Base-by-base conservation (phyloP, 192 early-diverging fungal genomes). In the Coemansia biformis region DNA sequence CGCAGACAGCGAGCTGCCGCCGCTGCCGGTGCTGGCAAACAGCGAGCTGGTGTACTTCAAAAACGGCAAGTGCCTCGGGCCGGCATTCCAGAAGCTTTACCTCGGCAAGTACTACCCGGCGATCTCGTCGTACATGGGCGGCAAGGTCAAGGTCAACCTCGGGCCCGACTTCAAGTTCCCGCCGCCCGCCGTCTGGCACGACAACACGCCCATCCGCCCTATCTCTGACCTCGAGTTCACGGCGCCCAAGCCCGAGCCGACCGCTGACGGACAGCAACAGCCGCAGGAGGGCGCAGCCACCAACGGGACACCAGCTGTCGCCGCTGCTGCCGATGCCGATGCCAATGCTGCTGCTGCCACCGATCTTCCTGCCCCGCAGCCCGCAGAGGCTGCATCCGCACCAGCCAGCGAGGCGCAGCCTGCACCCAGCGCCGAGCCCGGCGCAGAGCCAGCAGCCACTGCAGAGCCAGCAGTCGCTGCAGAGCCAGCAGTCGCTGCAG, bases 21-120 rank as follows among this genome's bases (percentile, higher is more conserved):
- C 75, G 0, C 32, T 79, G 31, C 78, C 75, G 2, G 66, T 76
- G 16, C 43, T 79, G 5, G 31, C 44, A 0, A 77, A 72, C 11
- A 83, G 82, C 62, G 73, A 80, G 57, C 81, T 87, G 12, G 64
- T 69, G 16, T 84, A 81, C 60, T 87, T 79, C 46, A 71, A 71
- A 34, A 86, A 89, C 53, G 87, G 85, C 17, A 59, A 66, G 44
- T 69, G 74, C 18, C 48, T 87, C 22, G 85, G 87, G 8, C 65
- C 77, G 1, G 85, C 82, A 2, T 87, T 84, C 61, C 62, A 62
- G 21, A 72, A 84, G 38, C 69, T 87, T 7, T 76, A 80, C 32
- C 59, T 75, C 16, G 84, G 86, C 69, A 89, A 89, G 63, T 89
- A 89, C 69, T 77, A 89, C 38, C 81, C 85, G 16, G 83, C 87